Base-by-base conservation (phyloP, 2,329 filamentous ascomycete genomes). In the Colletotrichum horii region DNA sequence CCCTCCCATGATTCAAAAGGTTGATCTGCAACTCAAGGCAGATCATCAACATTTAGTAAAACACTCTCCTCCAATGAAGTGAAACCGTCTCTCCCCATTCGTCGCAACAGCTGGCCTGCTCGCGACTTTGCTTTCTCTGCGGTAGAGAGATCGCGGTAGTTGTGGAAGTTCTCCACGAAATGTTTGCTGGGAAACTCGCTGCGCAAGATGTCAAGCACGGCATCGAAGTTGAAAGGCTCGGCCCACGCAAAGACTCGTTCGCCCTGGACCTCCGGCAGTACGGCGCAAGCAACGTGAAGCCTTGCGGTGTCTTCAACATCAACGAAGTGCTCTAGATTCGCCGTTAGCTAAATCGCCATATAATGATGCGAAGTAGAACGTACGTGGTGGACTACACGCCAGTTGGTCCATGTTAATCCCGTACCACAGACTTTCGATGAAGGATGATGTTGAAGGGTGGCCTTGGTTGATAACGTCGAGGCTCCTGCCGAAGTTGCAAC, bases 231-330 rank as follows among this genome's bases (percentile, higher is more conserved):
- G 74, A 85, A 88, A 0, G 84, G 85, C 2, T 84, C 82, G 0
- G 88, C 89, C 73, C 88, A 90, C 1, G 83, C 91, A 79, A 92
- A 91, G 9, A 93, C 80, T 2, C 91, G 86, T 77, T 92, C 87
- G 0, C 85, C 84, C 2, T 81, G 75, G 0, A 91, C 84, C 1
- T 84, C 82, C 0, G 84, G 82, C 28, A 89, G 83, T 0, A 91
- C 82, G 8, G 89, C 82, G 0, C 87, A 90, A 4, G 88, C 87
- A 4, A 92, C 83, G 55, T 92, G 90, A 0, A 93, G 80, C 1
- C 86, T 82, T 0, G 89, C 90, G 4, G 79, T 80, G 67, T 92
- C 90, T 16, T 87, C 82, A 0, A 89, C 85, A 77, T 90, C 83
- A 34, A 90, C 82, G 79, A 82, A 87, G 79, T 87, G 83, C 79